Evolutionary conservation across 2,329 filamentous ascomycete genomes (phyloP), one percentile per base, ranked within the genome.

Genomic region (Penicillium griseofulvum): DNA sequence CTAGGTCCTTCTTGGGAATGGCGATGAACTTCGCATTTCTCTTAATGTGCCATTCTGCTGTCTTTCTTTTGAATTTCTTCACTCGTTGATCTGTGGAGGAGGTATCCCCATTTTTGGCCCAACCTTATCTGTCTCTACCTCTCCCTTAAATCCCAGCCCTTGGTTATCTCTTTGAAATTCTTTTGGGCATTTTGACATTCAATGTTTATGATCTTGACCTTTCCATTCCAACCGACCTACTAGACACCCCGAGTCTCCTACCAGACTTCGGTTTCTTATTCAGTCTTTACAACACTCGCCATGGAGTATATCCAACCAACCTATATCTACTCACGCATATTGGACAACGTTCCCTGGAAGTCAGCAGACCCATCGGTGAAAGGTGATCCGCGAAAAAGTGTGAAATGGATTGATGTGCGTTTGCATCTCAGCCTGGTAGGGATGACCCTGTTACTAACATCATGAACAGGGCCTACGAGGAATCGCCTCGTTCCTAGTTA

Each of bases 401-500:
- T 54, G 5, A 54, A 54, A 29, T 54, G 51, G 51, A 54, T 54
- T 36, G 51, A 54, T 37, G 51, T 54, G 29, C 31, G 51, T 41
- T 26, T 10, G 12, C 44, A 42, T 26, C 36, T 33, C 29, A 28
- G 33, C 29, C 39, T 17, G 28, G 17, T 28, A 42, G 11, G 48
- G 34, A 46, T 33, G 19, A n/a, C 10, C 22, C 19, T 16, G 11
- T 29, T 16, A 31, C 37, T 49, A 29, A 54, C 22, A 22, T 19
- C 11, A 46, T 48, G 44, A 45, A 16, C 52, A 81, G 79, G 80
- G 80, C 54, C 74, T 83, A n/a, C 76, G 80, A 58, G 80, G 80
- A 56, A 74, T 83, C 34, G 80, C 80, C 16, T 83, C 80, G 3
- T 79, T 80, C 64, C 74, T 81, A 56, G 80, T 83, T 44, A 75